Percentiles rank a stretch among this genome's conserved stretches.
phyloP scores from a whole-genome alignment of 345 rosid species.

The Citropsis articulata region DNA sequence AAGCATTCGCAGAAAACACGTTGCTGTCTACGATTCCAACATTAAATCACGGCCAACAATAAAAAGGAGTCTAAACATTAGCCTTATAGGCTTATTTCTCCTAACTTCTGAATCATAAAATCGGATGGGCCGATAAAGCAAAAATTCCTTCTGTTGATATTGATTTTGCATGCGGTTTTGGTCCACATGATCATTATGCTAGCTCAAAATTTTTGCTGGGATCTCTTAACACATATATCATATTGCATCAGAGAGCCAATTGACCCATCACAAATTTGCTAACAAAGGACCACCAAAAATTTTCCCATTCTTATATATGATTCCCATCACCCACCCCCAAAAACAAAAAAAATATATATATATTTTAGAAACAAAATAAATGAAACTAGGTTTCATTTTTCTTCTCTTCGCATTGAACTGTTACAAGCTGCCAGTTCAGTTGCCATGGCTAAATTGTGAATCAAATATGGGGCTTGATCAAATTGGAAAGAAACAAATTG shows the following conservation, averaged over 20 bases:
- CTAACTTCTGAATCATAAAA: neutral
- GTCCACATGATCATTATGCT: conserved; percentile 6
- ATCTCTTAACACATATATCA: neutral
- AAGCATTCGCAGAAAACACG: neutral
- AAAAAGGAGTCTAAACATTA: neutral
- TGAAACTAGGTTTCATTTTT: neutral
- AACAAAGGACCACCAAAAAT: conserved; percentile 15
- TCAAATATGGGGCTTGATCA: neutral
- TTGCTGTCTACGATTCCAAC: neutral
- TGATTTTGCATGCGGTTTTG: conserved; percentile 8
- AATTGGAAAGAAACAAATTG: neutral
- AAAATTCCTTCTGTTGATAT: conserved; percentile 12
- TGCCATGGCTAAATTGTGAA: neutral
- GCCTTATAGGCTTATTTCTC: neutral
- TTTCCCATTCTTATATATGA: neutral
- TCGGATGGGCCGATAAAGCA: neutral
- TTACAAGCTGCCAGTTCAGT: neutral
- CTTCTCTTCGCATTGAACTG: neutral
- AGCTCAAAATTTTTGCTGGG: neutral
- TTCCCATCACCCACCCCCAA: neutral
- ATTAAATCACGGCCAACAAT: neutral
- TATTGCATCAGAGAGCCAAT: conserved; percentile 5
- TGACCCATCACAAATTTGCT: neutral
- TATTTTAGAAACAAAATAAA: neutral
- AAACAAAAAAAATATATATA: too few relatives aligned